Percentiles rank a stretch among this genome's conserved stretches.
phyloP scores from a whole-genome alignment of 2,329 filamentous ascomycete species.

The Allantophomopsis cytisporea region DNA sequence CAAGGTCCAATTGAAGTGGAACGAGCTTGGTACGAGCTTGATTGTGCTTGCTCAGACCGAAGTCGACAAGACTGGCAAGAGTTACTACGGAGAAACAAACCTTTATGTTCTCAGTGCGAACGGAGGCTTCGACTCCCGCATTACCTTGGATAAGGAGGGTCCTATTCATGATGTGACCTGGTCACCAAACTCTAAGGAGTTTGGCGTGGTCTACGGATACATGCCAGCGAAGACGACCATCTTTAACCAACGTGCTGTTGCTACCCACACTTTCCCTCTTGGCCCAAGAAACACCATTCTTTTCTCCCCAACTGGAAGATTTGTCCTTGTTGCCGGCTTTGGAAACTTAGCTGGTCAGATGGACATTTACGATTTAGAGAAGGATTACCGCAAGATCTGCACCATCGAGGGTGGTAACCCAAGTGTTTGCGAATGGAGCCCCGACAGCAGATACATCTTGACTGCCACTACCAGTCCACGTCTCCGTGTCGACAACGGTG shows the following conservation, averaged over 20 bases:
- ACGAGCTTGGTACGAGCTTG: conserved; percentile 76
- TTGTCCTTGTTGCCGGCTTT: conserved; percentile 89
- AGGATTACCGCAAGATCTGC: conserved; percentile 82
- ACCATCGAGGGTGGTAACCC: conserved; percentile 94
- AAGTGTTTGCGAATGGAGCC: conserved; percentile 94
- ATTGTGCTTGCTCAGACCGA: conserved; percentile 96
- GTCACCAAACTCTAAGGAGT: conserved; percentile 96
- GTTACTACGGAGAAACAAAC: conserved; percentile 97
- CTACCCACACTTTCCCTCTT: conserved; percentile 75
- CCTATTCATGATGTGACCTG: conserved; percentile 97
- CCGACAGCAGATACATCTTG: conserved; percentile 88
- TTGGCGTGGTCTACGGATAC: conserved; percentile 93
- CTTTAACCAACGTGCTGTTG: conserved; percentile 79
- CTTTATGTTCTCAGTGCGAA: conserved; percentile 89
- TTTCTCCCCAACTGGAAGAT: conserved; percentile 88
- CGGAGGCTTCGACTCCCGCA: conserved; percentile 82
- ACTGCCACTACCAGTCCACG: conserved; percentile 96
- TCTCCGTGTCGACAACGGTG: conserved; percentile 89
- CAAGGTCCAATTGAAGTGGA: conserved; percentile 98
- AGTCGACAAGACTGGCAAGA: conserved; percentile 96
- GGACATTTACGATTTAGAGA: conserved; percentile 92
- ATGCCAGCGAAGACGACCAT: conserved; percentile 99
- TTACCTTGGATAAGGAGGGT: conserved; percentile 89
- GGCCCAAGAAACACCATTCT: conserved; percentile 86
- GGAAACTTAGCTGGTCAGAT: conserved; percentile 96